phyloP scores from a whole-genome alignment of 768 basidiomycete genomes.

The Brasilioporus rufonigricans region DNA sequence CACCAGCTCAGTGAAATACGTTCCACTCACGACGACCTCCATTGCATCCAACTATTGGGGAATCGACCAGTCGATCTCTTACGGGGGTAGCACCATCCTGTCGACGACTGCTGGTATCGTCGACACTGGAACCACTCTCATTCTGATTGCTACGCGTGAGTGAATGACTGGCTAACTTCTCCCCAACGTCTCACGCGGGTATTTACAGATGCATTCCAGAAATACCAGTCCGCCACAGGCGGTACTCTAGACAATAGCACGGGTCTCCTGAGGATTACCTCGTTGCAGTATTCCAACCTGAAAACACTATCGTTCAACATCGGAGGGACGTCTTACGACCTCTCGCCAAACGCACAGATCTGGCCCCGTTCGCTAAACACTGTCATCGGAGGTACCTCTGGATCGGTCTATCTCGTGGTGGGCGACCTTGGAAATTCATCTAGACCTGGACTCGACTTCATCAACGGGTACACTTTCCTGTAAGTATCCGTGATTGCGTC shows the following conservation, averaged over 20 bases:
- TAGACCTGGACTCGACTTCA: constrained; percentile 22
- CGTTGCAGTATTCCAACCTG: constrained; percentile 25
- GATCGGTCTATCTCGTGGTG: constrained; percentile 31
- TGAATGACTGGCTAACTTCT: background rate
- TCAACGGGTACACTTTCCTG: constrained; percentile 22
- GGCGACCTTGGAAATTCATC: constrained; percentile 15
- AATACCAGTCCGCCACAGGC: constrained; percentile 28
- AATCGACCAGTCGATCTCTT: constrained; percentile 31
- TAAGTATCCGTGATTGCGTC: background rate
- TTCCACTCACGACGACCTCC: background rate
- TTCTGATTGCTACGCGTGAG: constrained; percentile 26
- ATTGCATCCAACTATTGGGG: constrained; percentile 17
- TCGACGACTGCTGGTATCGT: constrained; percentile 32
- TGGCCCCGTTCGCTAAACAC: constrained; percentile 35
- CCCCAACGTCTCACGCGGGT: constrained; percentile 11
- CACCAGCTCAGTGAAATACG: background rate
- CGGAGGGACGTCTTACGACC: constrained; percentile 17
- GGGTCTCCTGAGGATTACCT: constrained; percentile 30
- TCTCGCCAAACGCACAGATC: constrained; percentile 31
- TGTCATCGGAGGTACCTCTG: constrained; percentile 25
- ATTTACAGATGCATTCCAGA: constrained; percentile 25
- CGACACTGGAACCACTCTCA: constrained; percentile 34
- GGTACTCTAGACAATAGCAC: constrained; percentile 24
- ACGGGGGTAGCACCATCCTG: constrained; percentile 23
- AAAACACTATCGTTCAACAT: constrained; percentile 28